Evolutionary conservation across 2,329 filamentous ascomycete species (phyloP).

Genomic region (Geosmithia morbida): DNA sequence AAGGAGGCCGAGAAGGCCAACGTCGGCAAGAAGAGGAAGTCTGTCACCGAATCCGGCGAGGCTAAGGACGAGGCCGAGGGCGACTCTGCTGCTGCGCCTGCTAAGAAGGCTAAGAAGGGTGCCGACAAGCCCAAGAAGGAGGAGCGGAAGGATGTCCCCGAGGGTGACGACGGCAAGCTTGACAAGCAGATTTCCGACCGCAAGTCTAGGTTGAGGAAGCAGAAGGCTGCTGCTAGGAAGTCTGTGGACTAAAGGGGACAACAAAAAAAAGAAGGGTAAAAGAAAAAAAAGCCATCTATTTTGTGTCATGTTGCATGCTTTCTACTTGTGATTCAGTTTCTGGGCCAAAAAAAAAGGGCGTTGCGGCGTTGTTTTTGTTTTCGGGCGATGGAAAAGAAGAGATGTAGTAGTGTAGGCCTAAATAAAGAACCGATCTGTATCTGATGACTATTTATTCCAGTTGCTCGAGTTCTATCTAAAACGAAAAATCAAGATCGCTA

Average conservation of each 20-base stretch:
- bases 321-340: background rate
- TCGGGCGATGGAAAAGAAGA: background rate
- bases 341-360: background rate
- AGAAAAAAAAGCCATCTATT: background rate
- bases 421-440: background rate
- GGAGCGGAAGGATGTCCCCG: slow-evolving; percentile 17
- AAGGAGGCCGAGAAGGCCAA: slow-evolving; percentile 30
- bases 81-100: slow-evolving; percentile 6
- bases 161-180: slow-evolving; percentile 35
- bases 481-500: background rate
- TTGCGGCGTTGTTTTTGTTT: background rate
- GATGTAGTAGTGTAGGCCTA: background rate
- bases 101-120: slow-evolving; percentile 13
- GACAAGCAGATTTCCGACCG: slow-evolving; percentile 45
- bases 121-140: slow-evolving; percentile 8
- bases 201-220: slow-evolving; percentile 42
- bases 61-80: slow-evolving; percentile 14
- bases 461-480: background rate
- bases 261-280: background rate
- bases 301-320: too few relatives aligned
- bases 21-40: slow-evolving; percentile 51
- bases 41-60: slow-evolving; percentile 23
- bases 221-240: slow-evolving; percentile 42
- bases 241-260: slow-evolving; percentile 9
- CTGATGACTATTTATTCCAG: background rate